phyloP scores from a whole-genome alignment of 306 rosid genomes.

The Trichosanthes cucumerina region DNA sequence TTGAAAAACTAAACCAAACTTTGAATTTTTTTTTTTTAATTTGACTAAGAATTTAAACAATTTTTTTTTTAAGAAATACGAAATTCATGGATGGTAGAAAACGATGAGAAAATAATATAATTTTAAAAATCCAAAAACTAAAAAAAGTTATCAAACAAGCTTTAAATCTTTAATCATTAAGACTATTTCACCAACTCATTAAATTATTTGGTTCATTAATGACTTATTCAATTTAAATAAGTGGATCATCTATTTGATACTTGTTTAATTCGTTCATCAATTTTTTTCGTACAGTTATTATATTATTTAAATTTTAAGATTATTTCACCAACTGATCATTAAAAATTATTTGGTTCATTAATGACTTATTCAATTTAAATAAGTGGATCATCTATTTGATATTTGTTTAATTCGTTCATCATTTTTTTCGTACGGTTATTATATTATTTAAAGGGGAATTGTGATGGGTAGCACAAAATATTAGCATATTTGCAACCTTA shows the following conservation, averaged over 20 bases:
- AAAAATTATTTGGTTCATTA: not conserved
- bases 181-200: not conserved
- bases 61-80: no score
- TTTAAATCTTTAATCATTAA: not conserved
- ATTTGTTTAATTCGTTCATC: not conserved
- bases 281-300: not conserved
- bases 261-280: not conserved
- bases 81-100: no score
- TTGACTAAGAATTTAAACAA: no score
- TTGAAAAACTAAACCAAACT: no score
- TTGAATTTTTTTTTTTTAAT: no score
- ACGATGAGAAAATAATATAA: no score
- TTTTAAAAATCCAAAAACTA: no score
- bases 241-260: not conserved
- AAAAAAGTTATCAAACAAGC: no score
- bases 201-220: not conserved
- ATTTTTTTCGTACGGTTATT: not conserved
- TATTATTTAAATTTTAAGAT: not conserved
- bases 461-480: no score
- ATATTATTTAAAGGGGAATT: not conserved
- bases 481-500: no score
- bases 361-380: not conserved
- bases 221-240: not conserved
- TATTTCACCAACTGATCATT: not conserved
- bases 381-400: not conserved